Evolutionary conservation across 2,329 filamentous ascomycete species (phyloP), one percentile per base, ranked within the genome.

Genomic region (Exserohilum turcica): DNA sequence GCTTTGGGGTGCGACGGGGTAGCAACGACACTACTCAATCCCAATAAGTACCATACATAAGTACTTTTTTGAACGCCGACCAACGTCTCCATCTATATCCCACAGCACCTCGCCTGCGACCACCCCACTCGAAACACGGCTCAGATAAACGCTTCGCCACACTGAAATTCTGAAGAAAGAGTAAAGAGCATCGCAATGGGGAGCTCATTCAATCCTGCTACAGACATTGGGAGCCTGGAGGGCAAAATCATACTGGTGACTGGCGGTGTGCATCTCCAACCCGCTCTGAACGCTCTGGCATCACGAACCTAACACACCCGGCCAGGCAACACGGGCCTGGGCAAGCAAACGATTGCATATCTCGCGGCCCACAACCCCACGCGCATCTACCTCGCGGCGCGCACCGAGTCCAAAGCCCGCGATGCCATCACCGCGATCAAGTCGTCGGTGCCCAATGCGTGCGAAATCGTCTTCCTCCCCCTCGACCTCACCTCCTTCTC

Each of bases 321-420:
- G 8, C n/a, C 56, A 75, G 77, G 77, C 48, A 82, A 79, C 48
- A 65, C 71, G 7, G 80, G 80, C 12, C 68, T 82, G 7, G 80
- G 80, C 43, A 77, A 77, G 50, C 74, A 78, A 61, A 75, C 77
- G 21, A 68, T 81, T 32, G 64, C 71, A 33, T 74, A 77, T 37
- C 74, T 81, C 27, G 72, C 77, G 21, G 68, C 72, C 5, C 78
- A 80, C 61, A 71, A 73, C 5, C 79, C 79, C 8, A 39, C 66
- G 6, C 67, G 73, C 6, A 79, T 83, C 59, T 81, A 78, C 64
- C 74, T 83, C 57, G 76, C 75, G 27, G 77, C 77, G 1, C 76
- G 80, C 51, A 78, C 70, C 27, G 63, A 68, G 12, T 72, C 71
- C 39, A 78, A 77, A 63, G 78, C 77, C 27, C 51, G 67, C 10